phyloP scores from a whole-genome alignment of 257 asterid species.

The Agastache rugosa region DNA sequence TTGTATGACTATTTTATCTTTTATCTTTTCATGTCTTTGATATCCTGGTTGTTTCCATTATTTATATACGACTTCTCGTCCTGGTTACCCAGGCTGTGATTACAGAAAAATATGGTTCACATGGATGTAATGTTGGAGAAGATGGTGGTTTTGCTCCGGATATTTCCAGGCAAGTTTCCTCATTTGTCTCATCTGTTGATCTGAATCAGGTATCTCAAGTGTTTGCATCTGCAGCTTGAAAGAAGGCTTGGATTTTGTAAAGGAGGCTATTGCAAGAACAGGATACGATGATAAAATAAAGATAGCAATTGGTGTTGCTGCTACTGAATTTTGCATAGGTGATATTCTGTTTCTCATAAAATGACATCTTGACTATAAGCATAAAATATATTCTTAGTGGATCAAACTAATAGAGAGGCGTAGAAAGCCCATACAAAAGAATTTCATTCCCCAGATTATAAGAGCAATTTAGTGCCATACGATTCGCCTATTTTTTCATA shows the following conservation, averaged over 20 bases:
- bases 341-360: slow-evolving; percentile 32
- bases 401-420: slow-evolving; percentile 9
- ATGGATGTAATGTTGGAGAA: slow-evolving; percentile 95
- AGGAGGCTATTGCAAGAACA: slow-evolving; percentile 92
- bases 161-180: slow-evolving; percentile 78
- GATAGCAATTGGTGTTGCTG: slow-evolving; percentile 87
- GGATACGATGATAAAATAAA: slow-evolving; percentile 85
- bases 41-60: slow-evolving; percentile 31
- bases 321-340: slow-evolving; percentile 98
- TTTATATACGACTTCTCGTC: slow-evolving; percentile 21
- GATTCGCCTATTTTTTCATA: slow-evolving; percentile 1
- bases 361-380: neutral
- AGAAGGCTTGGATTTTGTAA: slow-evolving; percentile 93
- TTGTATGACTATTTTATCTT: slow-evolving; percentile 4
- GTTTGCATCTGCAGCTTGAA: slow-evolving; percentile 68
- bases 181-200: slow-evolving; percentile 31
- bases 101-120: slow-evolving; percentile 69
- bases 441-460: neutral
- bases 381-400: slow-evolving; percentile 12
- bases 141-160: slow-evolving; percentile 98
- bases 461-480: neutral
- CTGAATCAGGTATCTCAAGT: slow-evolving; percentile 29
- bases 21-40: slow-evolving; percentile 9
- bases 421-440: slow-evolving; percentile 1
- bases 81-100: slow-evolving; percentile 79